Evolutionary conservation across 305 asterid genomes (phyloP).

Genomic region (Solanum hybrid): DNA sequence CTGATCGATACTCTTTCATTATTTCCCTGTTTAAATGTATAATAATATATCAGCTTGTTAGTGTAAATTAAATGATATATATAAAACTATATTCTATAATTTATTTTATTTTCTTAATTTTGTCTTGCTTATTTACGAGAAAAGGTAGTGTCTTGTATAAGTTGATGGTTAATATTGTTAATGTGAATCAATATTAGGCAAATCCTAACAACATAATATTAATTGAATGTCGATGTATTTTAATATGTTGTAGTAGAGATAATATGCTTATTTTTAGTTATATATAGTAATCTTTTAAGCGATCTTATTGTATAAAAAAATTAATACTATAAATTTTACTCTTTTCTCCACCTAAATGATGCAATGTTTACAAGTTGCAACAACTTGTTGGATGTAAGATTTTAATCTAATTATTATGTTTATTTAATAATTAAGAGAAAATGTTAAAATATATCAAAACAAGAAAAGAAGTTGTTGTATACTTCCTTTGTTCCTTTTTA

Average conservation of each 20-base stretch:
- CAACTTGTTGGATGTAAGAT: background rate
- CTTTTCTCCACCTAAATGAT: background rate
- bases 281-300: background rate
- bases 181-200: background rate
- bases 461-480: background rate
- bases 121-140: too few species aligned
- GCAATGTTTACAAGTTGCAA: background rate
- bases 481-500: too few species aligned
- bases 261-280: background rate
- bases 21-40: constrained; percentile 47
- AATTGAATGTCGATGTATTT: background rate
- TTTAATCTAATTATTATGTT: background rate
- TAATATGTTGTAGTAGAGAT: background rate
- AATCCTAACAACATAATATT: background rate
- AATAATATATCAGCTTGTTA: background rate
- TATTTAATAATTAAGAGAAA: background rate
- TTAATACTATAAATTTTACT: too few species aligned
- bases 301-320: background rate
- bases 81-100: background rate
- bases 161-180: background rate
- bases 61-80: background rate
- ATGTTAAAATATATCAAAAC: background rate
- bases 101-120: background rate
- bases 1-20: constrained; percentile 61
- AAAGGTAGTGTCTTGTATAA: background rate